Conservation (phyloP, 768 basidiomycete genomes). For the Amanita rubescens region DNA sequence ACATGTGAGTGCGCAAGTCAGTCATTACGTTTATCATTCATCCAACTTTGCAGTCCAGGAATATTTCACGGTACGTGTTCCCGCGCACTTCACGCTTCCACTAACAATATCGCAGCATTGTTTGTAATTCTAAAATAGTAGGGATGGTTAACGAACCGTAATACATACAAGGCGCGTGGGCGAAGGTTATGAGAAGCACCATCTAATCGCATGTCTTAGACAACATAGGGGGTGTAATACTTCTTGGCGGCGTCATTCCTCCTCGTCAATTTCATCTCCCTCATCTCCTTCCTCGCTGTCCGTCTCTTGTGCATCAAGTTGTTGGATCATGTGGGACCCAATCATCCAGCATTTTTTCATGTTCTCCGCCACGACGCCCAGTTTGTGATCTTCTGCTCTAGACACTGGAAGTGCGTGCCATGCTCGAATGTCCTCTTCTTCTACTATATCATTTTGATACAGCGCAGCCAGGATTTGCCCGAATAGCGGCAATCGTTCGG, state of each 20-base stretch:
- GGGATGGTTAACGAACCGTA: no score
- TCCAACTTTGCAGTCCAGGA: constrained; percentile 47
- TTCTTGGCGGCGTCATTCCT: constrained; percentile 3
- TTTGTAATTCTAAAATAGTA: constrained; percentile 75
- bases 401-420: constrained; percentile 67
- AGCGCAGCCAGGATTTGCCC: constrained; percentile 78
- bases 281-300: constrained; percentile 19
- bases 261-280: constrained; percentile 17
- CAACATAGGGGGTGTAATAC: neutral
- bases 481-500: constrained; percentile 63
- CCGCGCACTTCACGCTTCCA: constrained; percentile 10
- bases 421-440: constrained; percentile 81
- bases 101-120: constrained; percentile 40
- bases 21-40: neutral
- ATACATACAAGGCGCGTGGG: neutral
- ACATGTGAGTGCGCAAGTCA: constrained; percentile 45
- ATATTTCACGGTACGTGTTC: constrained; percentile 54
- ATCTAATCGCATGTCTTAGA: neutral
- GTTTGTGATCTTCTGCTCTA: constrained; percentile 40
- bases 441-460: constrained; percentile 89
- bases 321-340: constrained; percentile 68
- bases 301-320: constrained; percentile 74
- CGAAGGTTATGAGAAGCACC: neutral
- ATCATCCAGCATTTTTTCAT: constrained; percentile 63
- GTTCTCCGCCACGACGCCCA: constrained; percentile 40